phyloP scores from a whole-genome alignment of 2,329 filamentous ascomycete species.

The Pseudogymnoascus sp. region DNA sequence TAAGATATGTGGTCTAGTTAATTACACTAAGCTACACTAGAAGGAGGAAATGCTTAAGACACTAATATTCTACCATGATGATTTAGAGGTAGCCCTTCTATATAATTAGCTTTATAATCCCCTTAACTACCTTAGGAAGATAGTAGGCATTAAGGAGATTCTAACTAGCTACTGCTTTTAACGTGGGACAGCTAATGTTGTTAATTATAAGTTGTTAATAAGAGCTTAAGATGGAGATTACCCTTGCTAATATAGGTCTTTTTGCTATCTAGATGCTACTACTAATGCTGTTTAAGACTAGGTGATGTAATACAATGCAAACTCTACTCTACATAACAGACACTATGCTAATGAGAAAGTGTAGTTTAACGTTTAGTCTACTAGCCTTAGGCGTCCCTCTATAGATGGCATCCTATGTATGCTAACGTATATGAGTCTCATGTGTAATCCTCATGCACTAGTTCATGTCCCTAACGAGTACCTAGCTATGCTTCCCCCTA shows the following conservation, averaged over 20 bases:
- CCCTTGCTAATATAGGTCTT: conserved; percentile 5
- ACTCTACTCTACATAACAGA: conserved; percentile 1
- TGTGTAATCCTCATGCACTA: conserved; percentile 1
- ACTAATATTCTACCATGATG: conserved; percentile 5
- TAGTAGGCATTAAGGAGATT: conserved; percentile 13
- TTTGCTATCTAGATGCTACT: conserved; percentile 5
- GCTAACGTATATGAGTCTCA: conserved; percentile 11
- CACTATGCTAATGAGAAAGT: conserved; percentile 12
- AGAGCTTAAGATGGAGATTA: neutral
- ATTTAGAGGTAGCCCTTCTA: neutral
- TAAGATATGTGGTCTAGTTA: conserved; percentile 11
- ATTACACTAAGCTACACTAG: neutral
- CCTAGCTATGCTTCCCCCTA: neutral
- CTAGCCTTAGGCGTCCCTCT: no score
- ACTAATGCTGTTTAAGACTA: conserved; percentile 10
- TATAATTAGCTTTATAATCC: conserved; percentile 7
- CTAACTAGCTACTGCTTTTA: conserved; percentile 21
- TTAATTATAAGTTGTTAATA: conserved; percentile 17
- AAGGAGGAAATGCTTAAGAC: conserved; percentile 10
- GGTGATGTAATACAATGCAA: conserved; percentile 13
- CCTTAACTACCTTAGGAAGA: conserved; percentile 14
- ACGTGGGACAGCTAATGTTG: conserved; percentile 17
- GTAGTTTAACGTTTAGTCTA: no score
- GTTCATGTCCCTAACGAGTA: neutral
- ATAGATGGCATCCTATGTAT: conserved; percentile 6